A percentile compares a stretch with the other conserved stretches of the same genome.
Evolutionary conservation across 2,329 filamentous ascomycete species (phyloP).

Genomic region (Phialemoniopsis sp.): DNA sequence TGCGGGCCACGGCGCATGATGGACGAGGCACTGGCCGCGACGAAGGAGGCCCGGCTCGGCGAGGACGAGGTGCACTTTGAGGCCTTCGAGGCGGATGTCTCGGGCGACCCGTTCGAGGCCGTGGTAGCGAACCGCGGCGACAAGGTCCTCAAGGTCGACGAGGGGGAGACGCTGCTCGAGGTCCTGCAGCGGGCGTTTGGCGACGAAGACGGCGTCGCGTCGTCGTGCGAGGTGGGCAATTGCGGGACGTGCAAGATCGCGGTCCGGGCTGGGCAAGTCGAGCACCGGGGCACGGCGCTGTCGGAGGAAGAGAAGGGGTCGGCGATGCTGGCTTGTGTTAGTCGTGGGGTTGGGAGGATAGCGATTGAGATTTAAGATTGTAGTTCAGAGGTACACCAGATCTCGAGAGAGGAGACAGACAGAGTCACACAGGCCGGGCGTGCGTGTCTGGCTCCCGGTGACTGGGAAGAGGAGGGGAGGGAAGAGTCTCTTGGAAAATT

Average conservation of each 20-base stretch:
- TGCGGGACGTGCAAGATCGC: slow-evolving; percentile 47
- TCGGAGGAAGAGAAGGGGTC: slow-evolving; percentile 35
- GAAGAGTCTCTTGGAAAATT: too few relatives aligned
- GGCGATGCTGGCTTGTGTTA: slow-evolving; percentile 47
- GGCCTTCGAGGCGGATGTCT: slow-evolving; percentile 47
- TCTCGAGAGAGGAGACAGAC: too few relatives aligned
- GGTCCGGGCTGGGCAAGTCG: slow-evolving; percentile 35
- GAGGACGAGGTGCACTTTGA: slow-evolving; percentile 56
- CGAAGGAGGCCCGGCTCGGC: slow-evolving; percentile 34
- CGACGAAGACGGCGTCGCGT: slow-evolving; percentile 29
- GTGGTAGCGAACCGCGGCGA: slow-evolving; percentile 37
- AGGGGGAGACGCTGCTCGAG: slow-evolving; percentile 46
- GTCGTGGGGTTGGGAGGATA: slow-evolving; percentile 45
- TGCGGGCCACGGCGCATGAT: slow-evolving; percentile 58
- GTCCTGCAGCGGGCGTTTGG: slow-evolving; percentile 37
- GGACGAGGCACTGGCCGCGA: slow-evolving; percentile 39
- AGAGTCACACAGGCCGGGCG: too few relatives aligned
- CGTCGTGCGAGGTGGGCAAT: slow-evolving; percentile 50
- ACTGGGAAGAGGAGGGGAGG: too few relatives aligned
- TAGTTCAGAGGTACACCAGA: too few relatives aligned
- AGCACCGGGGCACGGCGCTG: slow-evolving; percentile 45
- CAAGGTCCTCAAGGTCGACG: slow-evolving; percentile 35
- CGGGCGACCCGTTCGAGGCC: slow-evolving; percentile 57
- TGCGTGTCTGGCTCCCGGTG: too few relatives aligned
- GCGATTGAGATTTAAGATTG: slow-evolving; percentile 42